These are phyloP conservation scores for Myrmaecium sp. DNA, from an alignment of 2,329 filamentous ascomycete species.

Conservation along the genomic window DNA sequence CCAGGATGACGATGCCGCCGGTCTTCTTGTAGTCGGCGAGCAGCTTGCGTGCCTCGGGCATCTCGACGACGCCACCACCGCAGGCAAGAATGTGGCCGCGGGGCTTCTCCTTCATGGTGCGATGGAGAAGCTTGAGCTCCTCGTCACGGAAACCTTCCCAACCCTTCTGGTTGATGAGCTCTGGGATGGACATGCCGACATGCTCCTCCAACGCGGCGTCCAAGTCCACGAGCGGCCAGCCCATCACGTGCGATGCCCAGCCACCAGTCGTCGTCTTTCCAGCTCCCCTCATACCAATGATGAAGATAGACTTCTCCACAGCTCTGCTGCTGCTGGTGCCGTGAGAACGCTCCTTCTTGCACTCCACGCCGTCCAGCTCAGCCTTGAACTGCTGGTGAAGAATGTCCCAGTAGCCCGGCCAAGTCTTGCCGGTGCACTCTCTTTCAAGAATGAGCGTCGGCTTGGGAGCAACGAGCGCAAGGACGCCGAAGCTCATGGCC, in stretches of 20 bases:
- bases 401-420: constrained; percentile 97
- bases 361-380: constrained; percentile 58
- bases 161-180: constrained; percentile 61
- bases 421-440: constrained; percentile 91
- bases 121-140: constrained; percentile 58
- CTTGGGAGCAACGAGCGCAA: constrained; percentile 53
- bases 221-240: constrained; percentile 67
- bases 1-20: constrained; percentile 71
- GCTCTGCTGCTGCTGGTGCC: constrained; percentile 15
- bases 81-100: constrained; percentile 76
- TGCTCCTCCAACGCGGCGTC: constrained; percentile 71
- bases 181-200: constrained; percentile 60
- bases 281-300: constrained; percentile 94
- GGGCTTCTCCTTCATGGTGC: constrained; percentile 57
- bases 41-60: constrained; percentile 57
- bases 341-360: constrained; percentile 10
- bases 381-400: constrained; percentile 64
- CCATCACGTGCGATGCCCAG: constrained; percentile 64
- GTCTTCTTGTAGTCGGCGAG: constrained; percentile 55
- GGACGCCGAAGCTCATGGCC: constrained; percentile 94
- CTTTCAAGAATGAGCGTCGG: constrained; percentile 70
- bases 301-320: constrained; percentile 66
- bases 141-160: constrained; percentile 80
- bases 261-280: constrained; percentile 88
- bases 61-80: constrained; percentile 85